A percentile compares a stretch with the other conserved stretches of the same genome.
These are phyloP conservation scores for Suhomyces guaymorum DNA, from an alignment of 1,139 yeast species.

Conservation along the genomic window DNA sequence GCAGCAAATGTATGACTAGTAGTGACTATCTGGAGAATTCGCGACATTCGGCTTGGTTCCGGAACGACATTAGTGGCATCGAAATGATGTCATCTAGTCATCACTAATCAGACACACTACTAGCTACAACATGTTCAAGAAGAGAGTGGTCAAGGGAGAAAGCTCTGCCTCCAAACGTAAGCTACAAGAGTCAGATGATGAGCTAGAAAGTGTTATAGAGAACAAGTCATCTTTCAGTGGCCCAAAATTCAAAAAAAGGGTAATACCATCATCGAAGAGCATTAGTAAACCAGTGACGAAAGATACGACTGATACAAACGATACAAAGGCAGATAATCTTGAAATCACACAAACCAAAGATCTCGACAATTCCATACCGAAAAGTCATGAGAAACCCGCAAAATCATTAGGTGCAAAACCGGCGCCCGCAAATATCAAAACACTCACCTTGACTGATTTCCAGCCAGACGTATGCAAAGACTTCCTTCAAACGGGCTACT, in stretches of 20 bases:
- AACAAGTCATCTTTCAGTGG: background rate
- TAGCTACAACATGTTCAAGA: slow-evolving; percentile 36
- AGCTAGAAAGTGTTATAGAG: slow-evolving; percentile 2
- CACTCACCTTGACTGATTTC: slow-evolving; percentile 82
- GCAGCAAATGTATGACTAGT: background rate
- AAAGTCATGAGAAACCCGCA: background rate
- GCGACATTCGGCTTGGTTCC: slow-evolving; percentile 2
- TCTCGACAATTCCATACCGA: too few species aligned
- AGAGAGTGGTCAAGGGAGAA: slow-evolving; percentile 21
- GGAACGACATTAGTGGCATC: slow-evolving; percentile 5
- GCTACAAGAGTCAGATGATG: slow-evolving; percentile 11
- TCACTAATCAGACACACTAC: too few species aligned
- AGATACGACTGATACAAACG: background rate
- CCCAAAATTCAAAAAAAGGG: slow-evolving; percentile 7
- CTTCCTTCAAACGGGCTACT: slow-evolving; percentile 85
- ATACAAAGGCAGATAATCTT: background rate
- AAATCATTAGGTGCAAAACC: slow-evolving; percentile 15
- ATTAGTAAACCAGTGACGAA: slow-evolving; percentile 5
- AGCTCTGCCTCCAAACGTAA: slow-evolving; percentile 18
- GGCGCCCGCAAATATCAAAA: slow-evolving; percentile 55
- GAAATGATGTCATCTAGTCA: too few species aligned
- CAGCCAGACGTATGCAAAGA: slow-evolving; percentile 97
- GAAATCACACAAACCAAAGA: too few species aligned
- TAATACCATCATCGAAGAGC: slow-evolving; percentile 1
- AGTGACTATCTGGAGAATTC: background rate